These are phyloP conservation scores for Rubia yunnanensis DNA, from an alignment of 257 asterid genomes.

Conservation along the genomic window DNA sequence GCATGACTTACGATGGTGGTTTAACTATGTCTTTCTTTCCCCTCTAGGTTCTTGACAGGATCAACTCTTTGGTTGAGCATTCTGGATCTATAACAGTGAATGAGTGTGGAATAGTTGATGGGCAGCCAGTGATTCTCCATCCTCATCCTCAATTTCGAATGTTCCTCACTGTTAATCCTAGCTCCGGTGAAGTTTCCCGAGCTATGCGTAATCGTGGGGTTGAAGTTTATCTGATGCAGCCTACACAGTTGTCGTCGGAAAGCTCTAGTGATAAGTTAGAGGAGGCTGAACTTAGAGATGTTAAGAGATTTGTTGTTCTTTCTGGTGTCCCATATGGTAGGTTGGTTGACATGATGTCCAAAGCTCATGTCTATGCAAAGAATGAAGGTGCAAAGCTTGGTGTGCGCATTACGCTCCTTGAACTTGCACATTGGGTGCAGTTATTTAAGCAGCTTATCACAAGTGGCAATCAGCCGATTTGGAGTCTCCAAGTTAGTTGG, in stretches of 20 bases:
- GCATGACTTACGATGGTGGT: not conserved
- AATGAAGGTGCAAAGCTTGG: conserved; percentile 50
- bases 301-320: conserved; percentile 53
- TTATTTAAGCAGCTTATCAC: conserved; percentile 65
- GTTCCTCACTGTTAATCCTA: conserved; percentile 91
- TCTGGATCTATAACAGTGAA: conserved; percentile 90
- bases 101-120: conserved; percentile 90
- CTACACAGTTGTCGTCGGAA: conserved; percentile 47
- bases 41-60: conserved; percentile 92
- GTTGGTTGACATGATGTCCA: conserved; percentile 75
- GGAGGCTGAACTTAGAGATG: conserved; percentile 63
- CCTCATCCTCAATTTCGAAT: conserved; percentile 89
- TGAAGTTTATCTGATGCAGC: conserved; percentile 76
- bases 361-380: conserved; percentile 68
- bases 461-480: conserved; percentile 56
- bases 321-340: conserved; percentile 71
- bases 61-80: conserved; percentile 95
- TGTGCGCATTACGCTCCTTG: conserved; percentile 69
- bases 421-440: conserved; percentile 91
- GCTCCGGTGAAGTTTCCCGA: conserved; percentile 89
- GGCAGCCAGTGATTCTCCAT: conserved; percentile 68
- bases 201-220: conserved; percentile 99
- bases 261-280: conserved; percentile 17
- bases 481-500: conserved; percentile 91
- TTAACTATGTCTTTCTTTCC: not conserved